phyloP scores from a whole-genome alignment of 2,329 filamentous ascomycete genomes.

The Trichophaea hybrida region DNA sequence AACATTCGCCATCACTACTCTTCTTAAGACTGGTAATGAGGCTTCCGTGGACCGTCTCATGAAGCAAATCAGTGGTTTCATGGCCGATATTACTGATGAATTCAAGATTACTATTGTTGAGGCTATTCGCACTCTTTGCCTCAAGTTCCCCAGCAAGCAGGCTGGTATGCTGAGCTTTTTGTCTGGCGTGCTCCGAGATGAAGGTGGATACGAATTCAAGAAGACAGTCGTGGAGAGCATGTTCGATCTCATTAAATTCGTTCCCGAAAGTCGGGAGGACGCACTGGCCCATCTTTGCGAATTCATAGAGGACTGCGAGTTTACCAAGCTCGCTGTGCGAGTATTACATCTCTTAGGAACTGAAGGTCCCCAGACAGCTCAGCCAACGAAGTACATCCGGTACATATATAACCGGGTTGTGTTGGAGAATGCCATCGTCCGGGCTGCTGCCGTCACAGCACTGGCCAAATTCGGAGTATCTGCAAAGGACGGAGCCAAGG shows the following conservation, averaged over 20 bases:
- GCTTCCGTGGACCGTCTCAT: conserved; percentile 91
- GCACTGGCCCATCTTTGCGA: conserved; percentile 92
- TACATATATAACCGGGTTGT: conserved; percentile 99
- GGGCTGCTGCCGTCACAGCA: conserved; percentile 88
- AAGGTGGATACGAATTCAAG: conserved; percentile 98
- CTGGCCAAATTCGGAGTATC: conserved; percentile 94
- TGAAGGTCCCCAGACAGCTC: conserved; percentile 86
- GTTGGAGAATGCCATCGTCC: conserved; percentile 87
- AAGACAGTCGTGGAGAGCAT: conserved; percentile 95
- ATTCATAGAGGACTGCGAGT: conserved; percentile 98
- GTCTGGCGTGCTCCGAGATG: conserved; percentile 88
- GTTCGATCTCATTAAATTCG: conserved; percentile 98
- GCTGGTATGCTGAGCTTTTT: conserved; percentile 95
- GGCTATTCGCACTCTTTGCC: conserved; percentile 84
- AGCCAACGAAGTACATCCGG: conserved; percentile 96
- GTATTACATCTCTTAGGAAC: conserved; percentile 87
- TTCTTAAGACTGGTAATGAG: conserved; percentile 97
- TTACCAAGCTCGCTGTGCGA: conserved; percentile 90
- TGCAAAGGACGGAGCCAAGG: conserved; percentile 54
- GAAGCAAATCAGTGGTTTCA: conserved; percentile 97
- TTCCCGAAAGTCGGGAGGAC: conserved; percentile 68
- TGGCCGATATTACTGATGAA: conserved; percentile 97
- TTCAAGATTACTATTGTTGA: conserved; percentile 99
- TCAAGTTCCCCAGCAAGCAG: conserved; percentile 97
- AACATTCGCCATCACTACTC: conserved; percentile 93